Percentiles rank a stretch among this genome's conserved stretches.
phyloP scores from a whole-genome alignment of 768 basidiomycete species.

The Trametes coccinea region DNA sequence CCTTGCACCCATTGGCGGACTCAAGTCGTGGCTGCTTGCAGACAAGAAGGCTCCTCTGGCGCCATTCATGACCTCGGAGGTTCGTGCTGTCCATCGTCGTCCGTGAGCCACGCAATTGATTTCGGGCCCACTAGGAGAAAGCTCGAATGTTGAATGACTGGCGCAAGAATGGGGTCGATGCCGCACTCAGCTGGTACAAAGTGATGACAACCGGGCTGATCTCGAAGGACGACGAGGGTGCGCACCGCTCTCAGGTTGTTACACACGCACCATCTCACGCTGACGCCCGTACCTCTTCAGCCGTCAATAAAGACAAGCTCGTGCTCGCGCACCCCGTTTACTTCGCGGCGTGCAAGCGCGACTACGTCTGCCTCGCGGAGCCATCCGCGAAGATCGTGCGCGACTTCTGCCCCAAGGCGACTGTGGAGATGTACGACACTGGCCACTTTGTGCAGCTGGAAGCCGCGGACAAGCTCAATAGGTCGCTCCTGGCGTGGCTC shows the following conservation, averaged over 20 bases:
- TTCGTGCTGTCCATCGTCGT: conserved; percentile 4
- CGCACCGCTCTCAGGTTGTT: conserved; percentile 4
- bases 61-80: conserved; percentile 37
- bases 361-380: conserved; percentile 35
- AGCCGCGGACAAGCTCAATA: conserved; percentile 36
- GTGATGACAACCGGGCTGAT: conserved; percentile 32
- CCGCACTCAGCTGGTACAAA: conserved; percentile 42
- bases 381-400: conserved; percentile 28
- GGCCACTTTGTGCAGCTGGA: conserved; percentile 43
- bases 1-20: conserved; percentile 37
- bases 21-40: conserved; percentile 34
- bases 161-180: conserved; percentile 34
- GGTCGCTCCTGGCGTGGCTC: conserved; percentile 38
- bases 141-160: conserved; percentile 28
- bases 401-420: conserved; percentile 31
- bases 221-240: conserved; percentile 32
- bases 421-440: conserved; percentile 36
- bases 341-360: conserved; percentile 38
- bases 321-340: conserved; percentile 39
- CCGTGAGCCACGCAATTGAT: neutral
- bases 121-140: conserved; percentile 20
- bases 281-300: conserved; percentile 10
- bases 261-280: neutral
- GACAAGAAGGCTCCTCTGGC: conserved; percentile 30
- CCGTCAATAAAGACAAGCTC: conserved; percentile 28